Evolutionary conservation across 148 eudicot species (phyloP), one percentile per base, ranked within the genome.

Genomic region (Rhododendron mucronatum): DNA sequence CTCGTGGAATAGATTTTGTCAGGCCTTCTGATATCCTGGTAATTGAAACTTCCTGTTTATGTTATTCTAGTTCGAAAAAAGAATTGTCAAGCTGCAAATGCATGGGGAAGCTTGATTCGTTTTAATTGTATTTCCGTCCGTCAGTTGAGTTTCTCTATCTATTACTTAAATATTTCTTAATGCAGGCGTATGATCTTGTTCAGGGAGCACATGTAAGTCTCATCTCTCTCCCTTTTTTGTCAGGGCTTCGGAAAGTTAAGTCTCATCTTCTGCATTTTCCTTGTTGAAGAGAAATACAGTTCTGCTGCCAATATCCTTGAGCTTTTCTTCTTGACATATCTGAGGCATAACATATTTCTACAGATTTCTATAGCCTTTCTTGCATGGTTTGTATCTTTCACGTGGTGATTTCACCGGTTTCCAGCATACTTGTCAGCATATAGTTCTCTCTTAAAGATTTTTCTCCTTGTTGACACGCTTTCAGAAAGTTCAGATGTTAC

Each of bases 131-230:
- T 7, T 80, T 26, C 15, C 45, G 14, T 80, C 67, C 57, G 21
- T 39, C 37, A 65, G 45, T 33, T 85, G 83, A 84, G 53, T 81
- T 41, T 48, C 81, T 55, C 2, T 82, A 35, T 83, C 51, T 14
- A 59, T 47, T 33, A 82, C 26, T 71, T 47, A 37, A 76, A 11
- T 79, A 18, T 80, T 89, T 23, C 7, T 87, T 37, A 73, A n/a
- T 93, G 94, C 95, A 95, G 98, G 98, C 95, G 5, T 94, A 93
- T 82, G 95, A 95, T 85, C 95, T 95, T 88, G 94, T 95, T 83
- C 98, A 95, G 88, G 98, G 98, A 88, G 92, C 93, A 84, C 91
- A 86, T 86, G 98, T 95, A 93, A 94, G 97, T 94, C 79, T 39
- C 26, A 20, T 85, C 26, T 82, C 47, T 80, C 59, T 71, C 20